Evolutionary conservation across 345 rosid genomes (phyloP).

Genomic region (Mangifera indica): DNA sequence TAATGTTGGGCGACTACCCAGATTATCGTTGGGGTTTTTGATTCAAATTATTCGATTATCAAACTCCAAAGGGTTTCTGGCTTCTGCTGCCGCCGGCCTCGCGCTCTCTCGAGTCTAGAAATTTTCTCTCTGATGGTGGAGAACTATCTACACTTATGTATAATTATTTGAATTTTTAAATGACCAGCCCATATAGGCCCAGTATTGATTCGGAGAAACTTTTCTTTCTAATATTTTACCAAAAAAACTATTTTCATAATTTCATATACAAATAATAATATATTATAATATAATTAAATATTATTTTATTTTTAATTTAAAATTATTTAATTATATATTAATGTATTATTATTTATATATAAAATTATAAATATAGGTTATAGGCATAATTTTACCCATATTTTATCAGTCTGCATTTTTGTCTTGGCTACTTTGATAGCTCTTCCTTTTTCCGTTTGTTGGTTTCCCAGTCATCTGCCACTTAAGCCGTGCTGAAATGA

Average conservation of each 20-base stretch:
- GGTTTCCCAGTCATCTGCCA: conserved; percentile 24
- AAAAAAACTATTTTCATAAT: too few species aligned
- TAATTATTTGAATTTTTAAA: not conserved
- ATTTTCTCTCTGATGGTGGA: too few species aligned
- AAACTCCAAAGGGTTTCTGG: not conserved
- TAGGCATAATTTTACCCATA: too few species aligned
- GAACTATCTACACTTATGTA: not conserved
- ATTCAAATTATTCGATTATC: conserved; percentile 3
- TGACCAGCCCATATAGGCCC: not conserved
- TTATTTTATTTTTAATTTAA: too few species aligned
- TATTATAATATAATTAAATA: too few species aligned
- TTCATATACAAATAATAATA: too few species aligned
- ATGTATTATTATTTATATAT: too few species aligned
- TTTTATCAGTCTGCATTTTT: not conserved
- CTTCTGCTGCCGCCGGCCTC: not conserved
- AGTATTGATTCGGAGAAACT: not conserved
- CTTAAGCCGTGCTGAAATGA: conserved; percentile 5
- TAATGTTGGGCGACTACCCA: too few species aligned
- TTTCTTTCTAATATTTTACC: not conserved
- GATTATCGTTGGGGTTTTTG: not conserved
- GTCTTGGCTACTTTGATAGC: not conserved
- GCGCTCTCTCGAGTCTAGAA: not conserved
- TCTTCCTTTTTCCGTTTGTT: not conserved
- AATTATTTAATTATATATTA: too few species aligned
- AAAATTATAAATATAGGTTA: too few species aligned